These are phyloP conservation scores for Inosperma sp. DNA, from an alignment of 768 basidiomycete genomes.

Conservation along the genomic window DNA sequence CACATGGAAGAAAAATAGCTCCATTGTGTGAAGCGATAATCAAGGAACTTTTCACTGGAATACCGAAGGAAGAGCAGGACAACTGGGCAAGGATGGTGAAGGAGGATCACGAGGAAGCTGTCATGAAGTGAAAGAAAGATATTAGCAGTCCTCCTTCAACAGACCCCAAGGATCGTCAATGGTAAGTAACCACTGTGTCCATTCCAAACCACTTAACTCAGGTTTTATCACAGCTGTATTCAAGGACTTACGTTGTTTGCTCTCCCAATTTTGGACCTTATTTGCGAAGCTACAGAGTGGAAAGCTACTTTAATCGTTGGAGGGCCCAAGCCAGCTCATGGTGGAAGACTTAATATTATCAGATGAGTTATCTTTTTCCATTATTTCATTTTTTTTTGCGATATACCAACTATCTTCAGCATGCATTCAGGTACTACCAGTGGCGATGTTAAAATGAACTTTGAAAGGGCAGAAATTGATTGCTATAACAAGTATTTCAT, in stretches of 20 bases:
- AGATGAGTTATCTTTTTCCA: constrained; percentile 7
- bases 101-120: constrained; percentile 5
- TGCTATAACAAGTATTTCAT: constrained; percentile 3
- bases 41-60: constrained; percentile 9
- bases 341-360: constrained; percentile 9
- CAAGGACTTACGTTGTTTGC: constrained; percentile 4
- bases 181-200: background rate
- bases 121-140: background rate
- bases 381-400: background rate
- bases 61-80: background rate
- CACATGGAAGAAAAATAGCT: background rate
- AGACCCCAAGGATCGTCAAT: constrained; percentile 12
- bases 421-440: constrained; percentile 6
- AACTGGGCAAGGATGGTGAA: background rate
- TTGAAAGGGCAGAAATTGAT: constrained; percentile 4
- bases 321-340: constrained; percentile 18
- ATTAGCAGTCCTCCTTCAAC: background rate
- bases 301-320: constrained; percentile 13
- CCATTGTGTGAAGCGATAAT: constrained; percentile 7
- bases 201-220: too few relatives aligned
- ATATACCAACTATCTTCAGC: background rate
- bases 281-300: constrained; percentile 14
- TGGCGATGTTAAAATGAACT: constrained; percentile 11
- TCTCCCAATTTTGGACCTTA: constrained; percentile 13
- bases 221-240: constrained; percentile 10